These are phyloP conservation scores for Pseudogymnoascus sp. DNA, from an alignment of 2,329 filamentous ascomycete species.

Conservation along the genomic window DNA sequence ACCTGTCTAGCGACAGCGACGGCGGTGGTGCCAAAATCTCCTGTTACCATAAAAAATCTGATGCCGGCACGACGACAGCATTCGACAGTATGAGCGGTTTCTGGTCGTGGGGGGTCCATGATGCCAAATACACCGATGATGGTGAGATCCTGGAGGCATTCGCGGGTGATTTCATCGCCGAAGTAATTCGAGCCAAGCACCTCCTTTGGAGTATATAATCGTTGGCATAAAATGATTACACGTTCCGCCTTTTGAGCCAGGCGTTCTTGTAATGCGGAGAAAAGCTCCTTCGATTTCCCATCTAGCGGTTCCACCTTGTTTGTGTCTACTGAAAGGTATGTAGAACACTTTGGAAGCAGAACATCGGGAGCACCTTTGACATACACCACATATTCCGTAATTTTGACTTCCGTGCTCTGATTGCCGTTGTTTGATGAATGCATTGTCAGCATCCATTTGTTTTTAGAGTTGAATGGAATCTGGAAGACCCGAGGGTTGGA, in stretches of 20 bases:
- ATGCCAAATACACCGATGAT: slow-evolving; percentile 59
- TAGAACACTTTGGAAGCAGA: slow-evolving; percentile 53
- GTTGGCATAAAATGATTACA: background rate
- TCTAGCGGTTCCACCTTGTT: slow-evolving; percentile 13
- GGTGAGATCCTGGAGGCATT: slow-evolving; percentile 35
- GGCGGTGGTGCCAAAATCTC: slow-evolving; percentile 70
- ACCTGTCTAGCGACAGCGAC: slow-evolving; percentile 63
- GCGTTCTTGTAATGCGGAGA: slow-evolving; percentile 31
- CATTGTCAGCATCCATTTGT: slow-evolving; percentile 68
- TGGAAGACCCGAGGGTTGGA: slow-evolving; percentile 41
- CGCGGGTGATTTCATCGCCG: background rate
- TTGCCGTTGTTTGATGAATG: slow-evolving; percentile 41
- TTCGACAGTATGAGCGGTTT: slow-evolving; percentile 48
- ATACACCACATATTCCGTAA: slow-evolving; percentile 51
- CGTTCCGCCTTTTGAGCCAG: background rate
- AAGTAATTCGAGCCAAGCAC: background rate
- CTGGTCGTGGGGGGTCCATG: slow-evolving; percentile 50
- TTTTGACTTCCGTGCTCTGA: slow-evolving; percentile 13
- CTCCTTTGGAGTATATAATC: background rate
- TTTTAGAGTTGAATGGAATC: slow-evolving; percentile 71
- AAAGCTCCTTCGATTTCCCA: slow-evolving; percentile 16
- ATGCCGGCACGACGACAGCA: slow-evolving; percentile 62
- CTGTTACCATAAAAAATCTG: slow-evolving; percentile 69
- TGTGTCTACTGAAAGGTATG: slow-evolving; percentile 35
- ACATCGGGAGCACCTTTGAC: slow-evolving; percentile 73